Evolutionary conservation across 805 yeast genomes (phyloP).

Genomic region (Citeromyces matritensis): DNA sequence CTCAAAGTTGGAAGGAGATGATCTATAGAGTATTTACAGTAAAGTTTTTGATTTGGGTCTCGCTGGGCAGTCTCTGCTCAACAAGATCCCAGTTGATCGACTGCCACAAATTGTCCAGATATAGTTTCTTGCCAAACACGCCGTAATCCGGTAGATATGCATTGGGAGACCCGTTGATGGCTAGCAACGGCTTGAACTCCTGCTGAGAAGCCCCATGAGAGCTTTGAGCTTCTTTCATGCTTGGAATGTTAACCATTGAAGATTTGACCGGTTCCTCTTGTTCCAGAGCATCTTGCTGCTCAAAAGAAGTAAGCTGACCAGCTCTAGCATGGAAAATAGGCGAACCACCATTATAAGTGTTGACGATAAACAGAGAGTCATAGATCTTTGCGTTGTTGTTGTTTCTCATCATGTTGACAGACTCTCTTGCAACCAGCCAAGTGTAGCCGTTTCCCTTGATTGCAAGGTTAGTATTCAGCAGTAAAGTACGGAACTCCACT

Average conservation of each 20-base stretch:
- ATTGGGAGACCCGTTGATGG: conserved; percentile 61
- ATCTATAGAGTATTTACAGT: conserved; percentile 1
- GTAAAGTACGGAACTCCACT: conserved; percentile 56
- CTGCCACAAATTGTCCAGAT: conserved; percentile 61
- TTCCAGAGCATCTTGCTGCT: conserved; percentile 5
- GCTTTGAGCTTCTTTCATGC: conserved; percentile 23
- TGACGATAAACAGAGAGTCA: conserved; percentile 47
- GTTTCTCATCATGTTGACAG: conserved; percentile 5
- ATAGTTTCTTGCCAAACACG: conserved; percentile 58
- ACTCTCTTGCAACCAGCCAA: conserved; percentile 66
- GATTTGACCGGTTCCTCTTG: conserved; percentile 2
- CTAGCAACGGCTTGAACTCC: conserved; percentile 40
- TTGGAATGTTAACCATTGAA: conserved; percentile 8
- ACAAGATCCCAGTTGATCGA: conserved; percentile 76
- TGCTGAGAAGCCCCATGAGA: conserved; percentile 23
- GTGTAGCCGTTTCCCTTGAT: conserved; percentile 84
- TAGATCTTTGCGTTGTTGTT: conserved; percentile 2
- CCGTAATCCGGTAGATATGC: conserved; percentile 65
- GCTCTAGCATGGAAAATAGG: conserved; percentile 50
- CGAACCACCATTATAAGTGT: conserved; percentile 83
- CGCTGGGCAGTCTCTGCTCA: conserved; percentile 23
- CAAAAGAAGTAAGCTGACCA: conserved; percentile 30
- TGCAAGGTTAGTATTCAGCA: conserved; percentile 53
- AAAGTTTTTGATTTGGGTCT: conserved; percentile 4
- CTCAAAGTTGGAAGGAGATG: conserved; percentile 52